Conservation (phyloP, 1,284 basidiomycete species). For the Cutaneotrichosporon cutaneum region DNA sequence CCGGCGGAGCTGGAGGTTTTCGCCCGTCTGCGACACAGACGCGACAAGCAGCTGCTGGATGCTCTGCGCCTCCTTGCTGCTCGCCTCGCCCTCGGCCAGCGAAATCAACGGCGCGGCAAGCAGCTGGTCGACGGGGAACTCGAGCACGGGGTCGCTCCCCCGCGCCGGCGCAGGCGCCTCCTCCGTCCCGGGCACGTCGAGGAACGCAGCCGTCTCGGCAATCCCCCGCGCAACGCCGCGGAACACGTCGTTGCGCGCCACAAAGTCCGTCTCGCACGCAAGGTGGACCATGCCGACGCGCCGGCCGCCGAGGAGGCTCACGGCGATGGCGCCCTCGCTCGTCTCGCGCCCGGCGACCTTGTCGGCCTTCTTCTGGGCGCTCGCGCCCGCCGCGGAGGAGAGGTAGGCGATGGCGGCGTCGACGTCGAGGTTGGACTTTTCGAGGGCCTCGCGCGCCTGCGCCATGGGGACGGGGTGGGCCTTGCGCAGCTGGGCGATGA, state of each 20-base stretch:
- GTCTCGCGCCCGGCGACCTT: conserved; percentile 75
- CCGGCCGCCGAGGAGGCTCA: conserved; percentile 66
- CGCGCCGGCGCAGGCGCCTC: conserved; percentile 3
- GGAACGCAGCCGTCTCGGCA: conserved; percentile 80
- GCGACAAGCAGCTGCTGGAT: conserved; percentile 75
- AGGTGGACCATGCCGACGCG: conserved; percentile 86
- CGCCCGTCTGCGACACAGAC: conserved; percentile 79
- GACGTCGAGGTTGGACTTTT: conserved; percentile 71
- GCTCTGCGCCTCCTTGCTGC: conserved; percentile 54
- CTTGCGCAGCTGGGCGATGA: conserved; percentile 83
- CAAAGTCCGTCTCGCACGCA: conserved; percentile 97
- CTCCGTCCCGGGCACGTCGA: conserved; percentile 57
- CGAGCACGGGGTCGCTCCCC: conserved; percentile 29
- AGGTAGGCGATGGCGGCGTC: conserved; percentile 76
- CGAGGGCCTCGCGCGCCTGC: conserved; percentile 85
- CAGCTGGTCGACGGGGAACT: conserved; percentile 59
- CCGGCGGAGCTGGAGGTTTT: conserved; percentile 78
- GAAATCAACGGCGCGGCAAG: conserved; percentile 68
- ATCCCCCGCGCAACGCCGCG: conserved; percentile 73
- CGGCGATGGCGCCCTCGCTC: conserved; percentile 74
- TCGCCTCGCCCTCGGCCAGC: conserved; percentile 36
- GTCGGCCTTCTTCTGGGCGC: conserved; percentile 57
- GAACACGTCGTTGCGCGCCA: conserved; percentile 83
- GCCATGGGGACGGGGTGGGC: conserved; percentile 72
- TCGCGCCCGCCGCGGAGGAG: conserved; percentile 67